A percentile compares a stretch with the other conserved stretches of the same genome.
These are phyloP conservation scores for Ceratobasidium papillatum DNA, from an alignment of 1,284 basidiomycete genomes.

Conservation along the genomic window DNA sequence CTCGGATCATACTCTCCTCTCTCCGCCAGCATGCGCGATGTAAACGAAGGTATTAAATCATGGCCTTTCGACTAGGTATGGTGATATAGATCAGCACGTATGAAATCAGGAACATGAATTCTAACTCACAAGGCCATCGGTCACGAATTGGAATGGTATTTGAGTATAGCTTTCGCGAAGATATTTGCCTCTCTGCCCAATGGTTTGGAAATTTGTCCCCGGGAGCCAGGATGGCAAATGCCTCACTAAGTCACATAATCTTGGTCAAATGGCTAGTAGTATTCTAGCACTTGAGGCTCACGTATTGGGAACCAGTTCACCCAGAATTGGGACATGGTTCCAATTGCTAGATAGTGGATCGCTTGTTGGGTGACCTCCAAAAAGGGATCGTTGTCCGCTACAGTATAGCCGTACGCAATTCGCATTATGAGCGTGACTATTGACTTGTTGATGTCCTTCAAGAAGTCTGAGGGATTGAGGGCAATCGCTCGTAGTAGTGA, in stretches of 20 bases:
- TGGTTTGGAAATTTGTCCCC: neutral
- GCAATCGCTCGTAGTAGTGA: neutral
- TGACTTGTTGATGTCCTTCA: neutral
- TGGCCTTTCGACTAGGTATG: neutral
- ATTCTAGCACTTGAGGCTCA: neutral
- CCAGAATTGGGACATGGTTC: neutral
- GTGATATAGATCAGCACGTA: too few species aligned
- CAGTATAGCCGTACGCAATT: slow-evolving; percentile 14
- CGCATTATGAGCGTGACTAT: neutral
- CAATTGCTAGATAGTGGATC: neutral
- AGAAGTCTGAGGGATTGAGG: neutral
- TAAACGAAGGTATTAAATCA: neutral
- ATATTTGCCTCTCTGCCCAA: neutral
- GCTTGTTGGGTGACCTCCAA: neutral
- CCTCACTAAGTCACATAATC: slow-evolving; percentile 6
- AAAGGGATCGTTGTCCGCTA: slow-evolving; percentile 2
- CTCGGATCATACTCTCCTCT: neutral
- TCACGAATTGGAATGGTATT: slow-evolving; percentile 11
- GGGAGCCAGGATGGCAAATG: slow-evolving; percentile 18
- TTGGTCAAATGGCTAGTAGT: neutral
- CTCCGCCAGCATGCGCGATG: neutral
- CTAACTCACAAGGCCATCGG: neutral
- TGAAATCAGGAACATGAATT: neutral
- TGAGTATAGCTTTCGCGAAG: neutral
- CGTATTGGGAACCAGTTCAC: slow-evolving; percentile 19